Evolutionary conservation across 2,329 filamentous ascomycete species (phyloP), one percentile per base, ranked within the genome.

Genomic region (Fusarium anguioides): DNA sequence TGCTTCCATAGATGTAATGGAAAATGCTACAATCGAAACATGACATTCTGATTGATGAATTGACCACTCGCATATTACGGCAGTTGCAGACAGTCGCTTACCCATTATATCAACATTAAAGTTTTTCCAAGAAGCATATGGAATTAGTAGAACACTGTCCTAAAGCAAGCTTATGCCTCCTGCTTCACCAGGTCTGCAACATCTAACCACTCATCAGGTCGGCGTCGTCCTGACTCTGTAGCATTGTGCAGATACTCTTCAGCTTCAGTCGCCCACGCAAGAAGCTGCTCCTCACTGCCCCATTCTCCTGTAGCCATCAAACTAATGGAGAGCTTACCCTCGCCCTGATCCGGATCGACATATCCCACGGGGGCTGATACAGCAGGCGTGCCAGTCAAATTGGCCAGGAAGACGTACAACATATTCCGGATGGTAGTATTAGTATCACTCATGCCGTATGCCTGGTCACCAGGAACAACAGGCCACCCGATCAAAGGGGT

Each of bases 341-440:
- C 79, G 3, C 86, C 87, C 68, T 85, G 80, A 8, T 80, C 78
- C 0, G 85, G 82, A 24, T 87, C 80, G 5, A 82, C 84, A 78
- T 94, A 97, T 1, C 92, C 94, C 12, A 92, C 88, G 0, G 94
- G 93, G 33, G 88, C 88, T 42, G 83, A 88, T 14, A 96, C 86
- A 2, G 92, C 88, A 1, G 94, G 94, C 46, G 89, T 89, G 0
- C 94, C 94, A 0, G 84, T 87, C 70, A 93, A 89, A 78, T 97
- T 97, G 8, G 94, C 91, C 33, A 97, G 79, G 86, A 91, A 97
- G 17, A 92, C 89, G 78, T 93, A 97, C 77, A 90, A 87, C 93
- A 97, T 97, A 74, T 87, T 92, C 24, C 86, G 82, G n/a, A 97
- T 81, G 17, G 87, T 89, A 62, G 80, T 82, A 75, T 96, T 93